Evolutionary conservation across 2,329 filamentous ascomycete species (phyloP).

Genomic region (Ophiosphaerella narmari): DNA sequence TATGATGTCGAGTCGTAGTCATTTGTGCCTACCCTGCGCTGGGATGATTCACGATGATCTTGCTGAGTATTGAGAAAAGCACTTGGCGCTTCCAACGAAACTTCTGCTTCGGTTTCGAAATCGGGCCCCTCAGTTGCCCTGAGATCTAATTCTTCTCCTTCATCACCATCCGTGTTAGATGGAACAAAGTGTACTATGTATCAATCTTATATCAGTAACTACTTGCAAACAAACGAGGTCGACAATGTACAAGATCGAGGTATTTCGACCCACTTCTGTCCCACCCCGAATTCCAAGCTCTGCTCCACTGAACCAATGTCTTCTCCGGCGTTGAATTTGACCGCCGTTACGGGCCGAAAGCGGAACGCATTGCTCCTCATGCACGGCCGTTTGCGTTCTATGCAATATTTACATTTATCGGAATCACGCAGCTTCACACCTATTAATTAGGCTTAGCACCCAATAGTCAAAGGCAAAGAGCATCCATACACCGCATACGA

Average conservation of each 20-base stretch:
- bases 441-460: constrained; percentile 16
- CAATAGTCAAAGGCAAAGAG: neutral
- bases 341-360: constrained; percentile 34
- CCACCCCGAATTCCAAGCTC: constrained; percentile 28
- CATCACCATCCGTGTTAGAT: constrained; percentile 33
- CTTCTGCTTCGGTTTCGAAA: constrained; percentile 10
- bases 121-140: constrained; percentile 10
- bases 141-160: constrained; percentile 13
- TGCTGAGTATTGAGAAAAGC: too few species aligned
- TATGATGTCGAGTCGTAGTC: constrained; percentile 10
- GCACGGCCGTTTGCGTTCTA: constrained; percentile 32
- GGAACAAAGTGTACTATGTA: constrained; percentile 33
- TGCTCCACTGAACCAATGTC: constrained; percentile 37
- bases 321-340: constrained; percentile 40
- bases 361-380: constrained; percentile 37
- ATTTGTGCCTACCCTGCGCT: neutral
- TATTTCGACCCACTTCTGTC: constrained; percentile 36
- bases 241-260: constrained; percentile 25
- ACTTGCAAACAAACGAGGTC: neutral
- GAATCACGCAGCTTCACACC: constrained; percentile 35
- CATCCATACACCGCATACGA: constrained; percentile 36
- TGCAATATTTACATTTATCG: constrained; percentile 37
- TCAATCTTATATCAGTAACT: neutral
- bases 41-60: too few species aligned
- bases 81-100: neutral